phyloP scores from a whole-genome alignment of 2,329 filamentous ascomycete species.

The Hypomyces rosellus region DNA sequence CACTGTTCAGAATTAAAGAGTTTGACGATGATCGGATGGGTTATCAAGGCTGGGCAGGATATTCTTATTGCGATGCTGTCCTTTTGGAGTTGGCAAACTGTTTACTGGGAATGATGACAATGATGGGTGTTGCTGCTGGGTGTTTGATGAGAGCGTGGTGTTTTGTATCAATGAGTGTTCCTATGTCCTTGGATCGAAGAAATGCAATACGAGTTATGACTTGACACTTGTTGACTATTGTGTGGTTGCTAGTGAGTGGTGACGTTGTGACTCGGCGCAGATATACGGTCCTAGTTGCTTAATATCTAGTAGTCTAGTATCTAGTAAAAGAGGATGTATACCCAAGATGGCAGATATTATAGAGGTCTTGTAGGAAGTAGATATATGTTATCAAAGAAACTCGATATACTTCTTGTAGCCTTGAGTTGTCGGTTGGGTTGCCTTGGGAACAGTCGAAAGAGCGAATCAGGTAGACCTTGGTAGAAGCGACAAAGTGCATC shows the following conservation, averaged over 20 bases:
- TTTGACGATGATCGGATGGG: background rate
- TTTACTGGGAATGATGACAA: background rate
- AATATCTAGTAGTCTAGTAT: no score
- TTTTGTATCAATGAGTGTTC: background rate
- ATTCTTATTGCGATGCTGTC: background rate
- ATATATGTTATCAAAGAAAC: no score
- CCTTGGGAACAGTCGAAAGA: background rate
- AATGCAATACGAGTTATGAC: background rate
- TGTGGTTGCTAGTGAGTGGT: no score
- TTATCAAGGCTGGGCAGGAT: background rate
- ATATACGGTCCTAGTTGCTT: background rate
- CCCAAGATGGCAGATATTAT: no score
- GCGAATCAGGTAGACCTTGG: background rate
- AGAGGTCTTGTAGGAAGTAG: no score
- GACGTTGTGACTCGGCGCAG: no score
- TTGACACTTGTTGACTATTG: background rate
- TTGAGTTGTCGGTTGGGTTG: no score
- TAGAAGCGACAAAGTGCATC: background rate
- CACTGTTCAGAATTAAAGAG: conserved; percentile 25
- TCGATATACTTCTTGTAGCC: no score
- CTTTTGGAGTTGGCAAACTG: background rate
- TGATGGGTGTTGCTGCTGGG: background rate
- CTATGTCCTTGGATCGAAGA: background rate
- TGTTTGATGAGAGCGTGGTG: background rate
- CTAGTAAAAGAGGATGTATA: no score